phyloP scores from a whole-genome alignment of 2,329 filamentous ascomycete genomes.

The Gnomoniopsis smithogilvyi region DNA sequence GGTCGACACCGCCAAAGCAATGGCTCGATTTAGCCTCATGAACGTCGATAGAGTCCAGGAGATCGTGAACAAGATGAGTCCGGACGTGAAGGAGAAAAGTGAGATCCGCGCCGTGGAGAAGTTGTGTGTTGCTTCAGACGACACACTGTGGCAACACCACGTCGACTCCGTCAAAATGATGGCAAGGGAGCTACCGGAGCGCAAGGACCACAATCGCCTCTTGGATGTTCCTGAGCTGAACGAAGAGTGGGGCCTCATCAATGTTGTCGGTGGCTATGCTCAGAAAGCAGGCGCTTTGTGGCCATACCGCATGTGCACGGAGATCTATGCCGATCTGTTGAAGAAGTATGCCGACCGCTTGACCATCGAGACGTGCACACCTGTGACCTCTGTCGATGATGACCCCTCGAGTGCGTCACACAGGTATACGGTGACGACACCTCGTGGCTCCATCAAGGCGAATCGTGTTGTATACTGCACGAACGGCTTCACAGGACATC shows the following conservation, averaged over 20 bases:
- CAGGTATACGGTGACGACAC: constrained; percentile 47
- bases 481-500: constrained; percentile 62
- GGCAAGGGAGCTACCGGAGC: background rate
- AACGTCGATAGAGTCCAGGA: background rate
- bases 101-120: constrained; percentile 1
- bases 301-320: constrained; percentile 1
- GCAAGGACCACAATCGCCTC: background rate
- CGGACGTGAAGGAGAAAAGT: background rate
- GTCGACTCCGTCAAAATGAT: background rate
- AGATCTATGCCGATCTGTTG: background rate
- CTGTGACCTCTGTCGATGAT: constrained; percentile 15
- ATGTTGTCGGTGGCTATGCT: background rate
- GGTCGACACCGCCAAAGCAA: background rate
- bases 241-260: background rate
- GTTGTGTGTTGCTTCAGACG: background rate
- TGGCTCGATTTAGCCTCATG: background rate
- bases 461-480: constrained; percentile 60
- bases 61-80: background rate
- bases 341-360: background rate
- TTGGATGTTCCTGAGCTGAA: background rate
- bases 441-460: constrained; percentile 51
- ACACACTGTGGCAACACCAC: background rate
- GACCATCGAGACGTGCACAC: constrained; percentile 5
- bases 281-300: background rate
- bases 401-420: constrained; percentile 17